Percentiles rank a stretch among this genome's conserved stretches.
phyloP scores from a whole-genome alignment of 164 flowering plant species.

The Dillenia turbinata region DNA sequence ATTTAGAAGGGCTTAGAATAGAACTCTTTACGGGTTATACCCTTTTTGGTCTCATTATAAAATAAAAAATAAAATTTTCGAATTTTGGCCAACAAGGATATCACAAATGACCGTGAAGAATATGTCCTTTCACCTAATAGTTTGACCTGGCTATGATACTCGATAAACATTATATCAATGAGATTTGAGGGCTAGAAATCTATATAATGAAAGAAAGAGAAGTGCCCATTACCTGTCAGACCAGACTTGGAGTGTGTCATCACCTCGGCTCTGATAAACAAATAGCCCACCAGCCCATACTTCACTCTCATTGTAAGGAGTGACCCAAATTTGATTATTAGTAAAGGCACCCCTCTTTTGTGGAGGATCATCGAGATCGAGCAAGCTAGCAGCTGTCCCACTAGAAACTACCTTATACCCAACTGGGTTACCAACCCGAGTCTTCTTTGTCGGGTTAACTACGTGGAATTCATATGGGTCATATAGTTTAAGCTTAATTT shows the following conservation, averaged over 20 bases:
- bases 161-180: too few relatives aligned
- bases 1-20: too few relatives aligned
- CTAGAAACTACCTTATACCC: constrained; percentile 86
- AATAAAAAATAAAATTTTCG: too few relatives aligned
- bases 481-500: constrained; percentile 58
- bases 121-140: too few relatives aligned
- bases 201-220: too few relatives aligned
- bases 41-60: too few relatives aligned
- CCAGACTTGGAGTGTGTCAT: constrained; percentile 82
- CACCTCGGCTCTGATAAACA: constrained; percentile 77
- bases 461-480: constrained; percentile 81
- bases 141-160: too few relatives aligned
- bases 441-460: constrained; percentile 53
- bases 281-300: constrained; percentile 90
- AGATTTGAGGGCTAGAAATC: too few relatives aligned
- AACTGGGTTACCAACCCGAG: constrained; percentile 71
- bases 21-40: too few relatives aligned
- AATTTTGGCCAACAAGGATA: too few relatives aligned
- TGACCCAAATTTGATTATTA: constrained; percentile 91
- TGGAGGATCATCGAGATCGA: constrained; percentile 73
- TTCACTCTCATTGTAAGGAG: constrained; percentile 71
- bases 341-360: constrained; percentile 77
- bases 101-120: too few relatives aligned
- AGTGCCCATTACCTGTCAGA: constrained; percentile 54
- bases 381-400: constrained; percentile 75